phyloP scores from a whole-genome alignment of 306 rosid genomes.

The Carpinus fangiana region DNA sequence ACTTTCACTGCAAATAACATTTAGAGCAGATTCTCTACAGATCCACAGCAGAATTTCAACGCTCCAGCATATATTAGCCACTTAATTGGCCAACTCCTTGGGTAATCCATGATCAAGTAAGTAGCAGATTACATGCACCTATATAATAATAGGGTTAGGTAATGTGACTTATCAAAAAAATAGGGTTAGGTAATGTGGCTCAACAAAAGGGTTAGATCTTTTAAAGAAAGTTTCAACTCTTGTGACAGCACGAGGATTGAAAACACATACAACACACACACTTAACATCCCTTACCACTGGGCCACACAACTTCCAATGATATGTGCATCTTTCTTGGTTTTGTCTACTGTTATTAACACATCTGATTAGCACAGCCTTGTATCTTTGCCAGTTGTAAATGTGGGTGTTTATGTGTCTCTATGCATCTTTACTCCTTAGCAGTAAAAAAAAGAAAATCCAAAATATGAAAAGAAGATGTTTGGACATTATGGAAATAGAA shows the following conservation, averaged over 20 bases:
- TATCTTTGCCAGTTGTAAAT: not conserved
- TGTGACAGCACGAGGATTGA: not conserved
- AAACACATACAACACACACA: not conserved
- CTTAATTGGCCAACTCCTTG: not conserved
- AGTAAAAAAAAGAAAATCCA: not conserved
- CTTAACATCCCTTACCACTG: not conserved
- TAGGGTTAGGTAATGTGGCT: not conserved
- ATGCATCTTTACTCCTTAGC: not conserved
- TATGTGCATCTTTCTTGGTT: not conserved
- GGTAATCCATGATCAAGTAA: not conserved
- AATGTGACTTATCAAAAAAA: not conserved
- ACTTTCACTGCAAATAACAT: too few species aligned
- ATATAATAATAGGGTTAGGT: not conserved
- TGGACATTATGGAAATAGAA: not conserved
- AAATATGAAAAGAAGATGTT: not conserved
- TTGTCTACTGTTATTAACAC: not conserved
- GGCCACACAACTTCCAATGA: constrained; percentile 1
- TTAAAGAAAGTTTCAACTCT: not conserved
- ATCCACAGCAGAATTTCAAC: not conserved
- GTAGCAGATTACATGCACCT: not conserved
- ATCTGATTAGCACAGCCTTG: not conserved
- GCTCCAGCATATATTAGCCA: not conserved
- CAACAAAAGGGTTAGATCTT: not conserved
- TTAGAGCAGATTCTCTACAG: not conserved
- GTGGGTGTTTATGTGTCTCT: not conserved